These are phyloP conservation scores for Fusarium graminum DNA, from an alignment of 2,329 filamentous ascomycete genomes.

Conservation along the genomic window DNA sequence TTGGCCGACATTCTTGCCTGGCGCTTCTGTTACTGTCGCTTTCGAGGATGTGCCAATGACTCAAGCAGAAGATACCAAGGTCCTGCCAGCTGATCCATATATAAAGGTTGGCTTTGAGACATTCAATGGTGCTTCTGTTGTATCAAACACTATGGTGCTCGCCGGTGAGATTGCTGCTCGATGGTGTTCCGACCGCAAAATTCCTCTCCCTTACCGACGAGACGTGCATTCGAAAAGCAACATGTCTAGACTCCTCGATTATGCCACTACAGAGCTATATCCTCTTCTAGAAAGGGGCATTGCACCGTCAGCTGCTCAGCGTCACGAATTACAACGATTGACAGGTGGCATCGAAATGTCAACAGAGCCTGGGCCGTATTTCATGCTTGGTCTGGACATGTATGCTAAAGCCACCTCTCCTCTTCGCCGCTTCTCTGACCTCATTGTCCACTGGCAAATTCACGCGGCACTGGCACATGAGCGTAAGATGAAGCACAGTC, in stretches of 20 bases:
- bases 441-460: constrained; percentile 76
- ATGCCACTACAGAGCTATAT: constrained; percentile 54
- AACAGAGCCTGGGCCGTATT: constrained; percentile 66
- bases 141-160: constrained; percentile 67
- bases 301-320: constrained; percentile 52
- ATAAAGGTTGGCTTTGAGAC: constrained; percentile 57
- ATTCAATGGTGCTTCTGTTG: constrained; percentile 53
- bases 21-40: constrained; percentile 59
- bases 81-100: constrained; percentile 62
- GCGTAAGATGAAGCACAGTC: constrained; percentile 49
- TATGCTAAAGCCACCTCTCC: constrained; percentile 75
- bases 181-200: constrained; percentile 69
- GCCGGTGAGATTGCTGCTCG: constrained; percentile 72
- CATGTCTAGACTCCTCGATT: constrained; percentile 53
- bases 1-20: constrained; percentile 61
- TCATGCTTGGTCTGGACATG: constrained; percentile 69
- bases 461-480: constrained; percentile 67
- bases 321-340: constrained; percentile 48
- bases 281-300: constrained; percentile 51
- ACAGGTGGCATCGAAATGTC: constrained; percentile 66
- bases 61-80: constrained; percentile 26
- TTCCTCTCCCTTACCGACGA: constrained; percentile 71
- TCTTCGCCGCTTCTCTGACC: constrained; percentile 73
- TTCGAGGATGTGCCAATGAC: constrained; percentile 53
- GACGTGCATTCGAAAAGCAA: constrained; percentile 60